These are phyloP conservation scores for Annulohypoxylon bovei DNA, from an alignment of 495 filamentous ascomycete genomes.

Conservation along the genomic window DNA sequence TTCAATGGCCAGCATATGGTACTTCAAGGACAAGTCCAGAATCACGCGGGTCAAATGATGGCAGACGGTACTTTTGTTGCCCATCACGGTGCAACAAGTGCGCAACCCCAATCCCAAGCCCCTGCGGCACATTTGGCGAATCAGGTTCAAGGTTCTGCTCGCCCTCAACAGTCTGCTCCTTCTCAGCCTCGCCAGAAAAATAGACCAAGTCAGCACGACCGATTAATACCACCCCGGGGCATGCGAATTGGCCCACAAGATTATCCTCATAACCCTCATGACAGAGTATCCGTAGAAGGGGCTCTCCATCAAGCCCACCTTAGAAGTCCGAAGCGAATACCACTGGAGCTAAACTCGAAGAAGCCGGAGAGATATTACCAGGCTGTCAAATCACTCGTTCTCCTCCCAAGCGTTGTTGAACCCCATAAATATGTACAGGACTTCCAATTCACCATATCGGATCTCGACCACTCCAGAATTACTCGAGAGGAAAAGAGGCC, in stretches of 20 bases:
- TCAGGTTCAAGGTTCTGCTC: not conserved
- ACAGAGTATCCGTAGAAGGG: conserved; percentile 55
- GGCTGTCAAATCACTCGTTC: conserved; percentile 55
- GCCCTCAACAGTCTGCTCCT: not conserved
- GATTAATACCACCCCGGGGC: conserved; percentile 50
- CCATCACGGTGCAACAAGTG: not conserved
- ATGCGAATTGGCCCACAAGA: conserved; percentile 36
- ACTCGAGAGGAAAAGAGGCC: conserved; percentile 18
- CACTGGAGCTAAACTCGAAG: conserved; percentile 27
- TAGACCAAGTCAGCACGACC: not conserved
- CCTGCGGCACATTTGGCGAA: not conserved
- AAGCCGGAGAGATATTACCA: conserved; percentile 57
- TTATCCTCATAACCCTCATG: conserved; percentile 52
- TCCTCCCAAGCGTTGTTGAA: conserved; percentile 52
- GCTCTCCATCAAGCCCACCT: conserved; percentile 68
- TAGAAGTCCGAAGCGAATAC: conserved; percentile 62
- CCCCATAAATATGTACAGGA: conserved; percentile 43
- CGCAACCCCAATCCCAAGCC: no score
- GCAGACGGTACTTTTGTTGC: not conserved
- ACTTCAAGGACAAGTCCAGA: not conserved
- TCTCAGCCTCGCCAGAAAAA: not conserved
- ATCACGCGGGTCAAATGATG: not conserved
- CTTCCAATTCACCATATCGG: conserved; percentile 49
- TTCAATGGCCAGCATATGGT: not conserved
- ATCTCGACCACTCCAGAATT: conserved; percentile 43